Percentiles rank a stretch among this genome's conserved stretches.
These are phyloP conservation scores for Oryza coarctata DNA, from an alignment of 176 grass and related monocot genomes.

Conservation along the genomic window DNA sequence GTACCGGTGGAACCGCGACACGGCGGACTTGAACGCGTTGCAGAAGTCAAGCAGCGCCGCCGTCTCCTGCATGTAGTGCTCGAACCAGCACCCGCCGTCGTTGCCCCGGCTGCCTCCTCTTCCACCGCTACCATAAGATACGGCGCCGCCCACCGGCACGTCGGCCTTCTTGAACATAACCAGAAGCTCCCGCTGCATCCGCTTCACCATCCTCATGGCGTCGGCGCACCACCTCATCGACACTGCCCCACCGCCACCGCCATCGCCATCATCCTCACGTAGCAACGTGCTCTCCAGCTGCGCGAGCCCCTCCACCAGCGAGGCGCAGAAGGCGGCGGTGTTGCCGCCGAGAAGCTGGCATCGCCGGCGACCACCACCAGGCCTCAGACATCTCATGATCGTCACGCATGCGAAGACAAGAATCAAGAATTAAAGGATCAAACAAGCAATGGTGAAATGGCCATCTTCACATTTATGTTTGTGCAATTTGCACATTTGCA, in stretches of 20 bases:
- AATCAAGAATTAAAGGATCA: not conserved
- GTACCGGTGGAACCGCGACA: slow-evolving; percentile 61
- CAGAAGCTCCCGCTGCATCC: slow-evolving; percentile 80
- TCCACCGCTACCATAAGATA: not conserved
- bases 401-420: not conserved
- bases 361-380: not conserved
- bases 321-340: slow-evolving; percentile 60
- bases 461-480: not conserved
- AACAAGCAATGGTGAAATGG: not conserved
- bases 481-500: not conserved
- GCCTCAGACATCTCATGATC: slow-evolving; percentile 21
- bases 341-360: slow-evolving; percentile 35
- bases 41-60: slow-evolving; percentile 82
- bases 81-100: slow-evolving; percentile 55
- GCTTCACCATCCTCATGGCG: slow-evolving; percentile 77
- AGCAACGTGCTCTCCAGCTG: slow-evolving; percentile 54
- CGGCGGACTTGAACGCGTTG: slow-evolving; percentile 76
- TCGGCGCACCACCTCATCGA: slow-evolving; percentile 80
- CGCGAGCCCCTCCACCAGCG: slow-evolving; percentile 58
- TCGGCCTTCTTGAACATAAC: slow-evolving; percentile 64
- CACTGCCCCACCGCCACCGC: slow-evolving; percentile 15
- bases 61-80: slow-evolving; percentile 99
- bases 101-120: not conserved
- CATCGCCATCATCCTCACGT: not conserved
- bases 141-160: slow-evolving; percentile 33